Evolutionary conservation across 495 filamentous ascomycete species (phyloP).

Genomic region (Hyaloscypha bicolor): DNA sequence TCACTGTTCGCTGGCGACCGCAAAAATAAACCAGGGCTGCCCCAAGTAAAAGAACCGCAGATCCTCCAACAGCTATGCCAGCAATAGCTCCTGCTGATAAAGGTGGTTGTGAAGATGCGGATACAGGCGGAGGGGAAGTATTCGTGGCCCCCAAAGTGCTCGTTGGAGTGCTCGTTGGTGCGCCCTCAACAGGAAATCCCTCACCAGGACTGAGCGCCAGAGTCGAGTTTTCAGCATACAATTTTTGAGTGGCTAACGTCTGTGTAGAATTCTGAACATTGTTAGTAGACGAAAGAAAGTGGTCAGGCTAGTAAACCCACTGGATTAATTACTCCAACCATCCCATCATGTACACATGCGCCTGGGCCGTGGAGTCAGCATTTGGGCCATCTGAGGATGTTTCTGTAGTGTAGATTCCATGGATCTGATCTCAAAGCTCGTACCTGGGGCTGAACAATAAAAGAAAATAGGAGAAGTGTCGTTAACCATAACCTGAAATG

Average conservation of each 20-base stretch:
- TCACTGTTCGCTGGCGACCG: constrained; percentile 27
- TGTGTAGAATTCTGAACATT: constrained; percentile 28
- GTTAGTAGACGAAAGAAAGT: constrained; percentile 2
- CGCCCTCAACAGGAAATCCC: constrained; percentile 18
- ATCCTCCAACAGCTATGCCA: constrained; percentile 28
- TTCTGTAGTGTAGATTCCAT: no score
- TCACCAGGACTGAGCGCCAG: constrained; percentile 22
- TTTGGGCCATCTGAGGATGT: no score
- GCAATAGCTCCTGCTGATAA: constrained; percentile 27
- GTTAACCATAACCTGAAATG: constrained; percentile 54
- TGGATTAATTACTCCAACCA: constrained; percentile 55
- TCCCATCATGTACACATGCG: constrained; percentile 42
- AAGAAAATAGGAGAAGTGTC: constrained; percentile 61
- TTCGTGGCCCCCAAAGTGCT: not conserved
- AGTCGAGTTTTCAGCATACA: constrained; percentile 17
- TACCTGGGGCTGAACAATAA: constrained; percentile 55
- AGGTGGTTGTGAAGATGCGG: not conserved
- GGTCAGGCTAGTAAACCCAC: constrained; percentile 8
- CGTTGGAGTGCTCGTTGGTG: constrained; percentile 1
- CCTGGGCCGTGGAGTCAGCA: not conserved
- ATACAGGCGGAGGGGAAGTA: not conserved
- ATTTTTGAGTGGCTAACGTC: constrained; percentile 20
- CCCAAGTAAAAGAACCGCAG: constrained; percentile 13
- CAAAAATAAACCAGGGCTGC: constrained; percentile 23
- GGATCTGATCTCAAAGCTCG: no score